Evolutionary conservation across 164 flowering plant genomes (phyloP).

Genomic region (Sextonia rubra): DNA sequence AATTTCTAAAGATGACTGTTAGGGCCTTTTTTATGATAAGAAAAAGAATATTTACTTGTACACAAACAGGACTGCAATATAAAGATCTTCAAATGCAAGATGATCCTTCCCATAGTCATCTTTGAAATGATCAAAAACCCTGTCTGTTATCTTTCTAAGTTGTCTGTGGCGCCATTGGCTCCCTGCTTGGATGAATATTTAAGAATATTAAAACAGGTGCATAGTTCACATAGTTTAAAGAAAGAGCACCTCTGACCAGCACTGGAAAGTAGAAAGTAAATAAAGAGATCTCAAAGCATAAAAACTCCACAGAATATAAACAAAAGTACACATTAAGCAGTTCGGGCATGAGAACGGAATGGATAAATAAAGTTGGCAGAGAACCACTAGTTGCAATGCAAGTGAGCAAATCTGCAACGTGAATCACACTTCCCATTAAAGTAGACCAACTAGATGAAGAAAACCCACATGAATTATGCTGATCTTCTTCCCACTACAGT

Average conservation of each 20-base stretch:
- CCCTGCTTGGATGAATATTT: constrained; percentile 36
- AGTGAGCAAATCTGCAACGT: not conserved
- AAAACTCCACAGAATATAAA: not conserved
- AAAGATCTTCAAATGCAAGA: constrained; percentile 82
- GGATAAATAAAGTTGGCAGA: not conserved
- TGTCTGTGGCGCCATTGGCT: constrained; percentile 73
- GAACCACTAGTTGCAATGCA: not conserved
- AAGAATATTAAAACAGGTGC: not conserved
- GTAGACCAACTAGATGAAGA: no score
- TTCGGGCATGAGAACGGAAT: not conserved
- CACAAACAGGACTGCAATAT: constrained; percentile 80
- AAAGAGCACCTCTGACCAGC: not conserved
- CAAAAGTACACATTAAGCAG: not conserved
- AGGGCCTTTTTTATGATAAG: no score
- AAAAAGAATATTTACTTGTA: constrained; percentile 55
- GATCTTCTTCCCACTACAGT: no score
- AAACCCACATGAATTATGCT: no score
- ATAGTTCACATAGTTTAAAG: not conserved
- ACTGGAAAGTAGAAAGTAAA: not conserved
- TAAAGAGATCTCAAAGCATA: not conserved
- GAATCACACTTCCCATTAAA: no score
- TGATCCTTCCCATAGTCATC: constrained; percentile 45
- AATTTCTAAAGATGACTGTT: no score
- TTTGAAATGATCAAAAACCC: constrained; percentile 56
- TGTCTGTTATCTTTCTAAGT: constrained; percentile 56